Conservation (phyloP, 805 yeast species). For the Aciculoconidium aculeatum region DNA sequence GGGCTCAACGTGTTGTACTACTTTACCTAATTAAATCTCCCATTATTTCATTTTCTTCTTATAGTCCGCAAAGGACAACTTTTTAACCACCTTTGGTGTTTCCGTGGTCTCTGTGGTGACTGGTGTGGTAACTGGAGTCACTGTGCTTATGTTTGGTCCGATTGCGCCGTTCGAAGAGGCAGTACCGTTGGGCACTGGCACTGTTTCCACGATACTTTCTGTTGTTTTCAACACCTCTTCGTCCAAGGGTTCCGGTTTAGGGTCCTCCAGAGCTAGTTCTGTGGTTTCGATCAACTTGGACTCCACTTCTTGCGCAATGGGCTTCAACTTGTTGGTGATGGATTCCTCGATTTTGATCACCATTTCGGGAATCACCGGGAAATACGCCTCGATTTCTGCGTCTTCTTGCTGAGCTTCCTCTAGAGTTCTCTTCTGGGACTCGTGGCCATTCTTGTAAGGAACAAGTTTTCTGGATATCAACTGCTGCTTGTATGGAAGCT, state of each 20-base stretch:
- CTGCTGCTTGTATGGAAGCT: constrained; percentile 22
- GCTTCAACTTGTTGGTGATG: constrained; percentile 19
- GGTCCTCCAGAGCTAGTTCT: not conserved
- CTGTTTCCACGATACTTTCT: too few relatives aligned
- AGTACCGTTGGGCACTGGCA: too few relatives aligned
- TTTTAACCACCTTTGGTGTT: constrained; percentile 33
- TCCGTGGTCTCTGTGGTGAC: constrained; percentile 5
- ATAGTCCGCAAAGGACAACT: constrained; percentile 71
- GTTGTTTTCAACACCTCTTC: too few relatives aligned
- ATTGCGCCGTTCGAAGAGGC: too few relatives aligned
- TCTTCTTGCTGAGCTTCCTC: constrained; percentile 1
- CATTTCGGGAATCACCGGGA: constrained; percentile 22
- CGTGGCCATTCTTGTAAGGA: constrained; percentile 8
- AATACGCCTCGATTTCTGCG: constrained; percentile 9
- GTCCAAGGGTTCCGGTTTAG: too few relatives aligned
- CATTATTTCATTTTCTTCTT: constrained; percentile 47
- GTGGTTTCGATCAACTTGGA: constrained; percentile 5
- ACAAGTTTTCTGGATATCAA: constrained; percentile 17
- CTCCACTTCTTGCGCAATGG: constrained; percentile 15
- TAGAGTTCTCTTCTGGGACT: not conserved
- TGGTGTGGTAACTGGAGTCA: constrained; percentile 1
- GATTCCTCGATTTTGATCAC: constrained; percentile 16
- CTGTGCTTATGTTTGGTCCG: too few relatives aligned
- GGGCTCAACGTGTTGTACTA: too few relatives aligned
- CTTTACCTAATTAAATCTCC: not conserved